Conservation (phyloP, 164 flowering plant species). For the Vitis riparia region DNA sequence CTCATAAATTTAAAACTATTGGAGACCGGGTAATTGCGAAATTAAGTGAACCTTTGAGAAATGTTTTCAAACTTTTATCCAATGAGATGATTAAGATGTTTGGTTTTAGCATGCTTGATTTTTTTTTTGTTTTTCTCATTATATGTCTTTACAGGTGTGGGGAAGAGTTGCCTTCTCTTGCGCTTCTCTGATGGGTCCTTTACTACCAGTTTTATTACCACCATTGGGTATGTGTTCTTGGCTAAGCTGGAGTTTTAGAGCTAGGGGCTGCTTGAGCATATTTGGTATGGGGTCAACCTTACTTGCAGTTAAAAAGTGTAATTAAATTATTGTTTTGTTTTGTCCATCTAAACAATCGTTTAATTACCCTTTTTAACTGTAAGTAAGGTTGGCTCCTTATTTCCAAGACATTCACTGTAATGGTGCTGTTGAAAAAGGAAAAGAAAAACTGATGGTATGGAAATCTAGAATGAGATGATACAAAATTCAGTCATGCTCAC, state of each 20-base stretch:
- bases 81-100: neutral
- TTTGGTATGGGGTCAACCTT: neutral
- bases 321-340: neutral
- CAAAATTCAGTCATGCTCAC: too few species aligned
- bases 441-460: too few species aligned
- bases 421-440: too few species aligned
- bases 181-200: conserved; percentile 39
- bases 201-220: conserved; percentile 38
- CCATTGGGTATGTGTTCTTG: conserved; percentile 30
- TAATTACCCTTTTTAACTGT: too few species aligned
- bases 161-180: conserved; percentile 36
- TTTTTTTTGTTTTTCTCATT: neutral
- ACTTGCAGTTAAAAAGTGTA: neutral
- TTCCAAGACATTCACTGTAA: too few species aligned
- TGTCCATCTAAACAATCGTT: too few species aligned
- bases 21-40: neutral
- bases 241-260: neutral
- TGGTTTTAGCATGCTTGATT: neutral
- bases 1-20: neutral
- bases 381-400: too few species aligned
- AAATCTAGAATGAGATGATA: too few species aligned
- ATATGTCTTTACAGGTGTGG: conserved; percentile 27
- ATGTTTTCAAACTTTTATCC: neutral
- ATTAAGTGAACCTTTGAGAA: neutral
- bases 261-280: neutral